Conservation (phyloP, 768 basidiomycete genomes). For the Pholiota molesta region DNA sequence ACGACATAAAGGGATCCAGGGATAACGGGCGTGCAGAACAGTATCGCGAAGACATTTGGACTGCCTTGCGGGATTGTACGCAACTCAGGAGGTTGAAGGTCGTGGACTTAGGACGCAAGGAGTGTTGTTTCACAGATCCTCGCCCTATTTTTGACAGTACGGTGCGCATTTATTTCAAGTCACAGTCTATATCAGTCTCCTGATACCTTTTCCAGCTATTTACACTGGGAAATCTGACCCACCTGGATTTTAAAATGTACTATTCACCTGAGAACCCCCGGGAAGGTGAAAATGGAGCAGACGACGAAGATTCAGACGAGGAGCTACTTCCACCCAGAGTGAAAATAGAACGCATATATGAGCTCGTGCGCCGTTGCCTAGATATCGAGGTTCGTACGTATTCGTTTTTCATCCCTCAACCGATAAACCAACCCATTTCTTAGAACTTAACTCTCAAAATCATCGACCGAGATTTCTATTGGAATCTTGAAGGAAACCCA, state of each 20-base stretch:
- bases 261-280: constrained; percentile 10
- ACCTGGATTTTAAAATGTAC: constrained; percentile 18
- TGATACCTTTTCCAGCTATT: constrained; percentile 14
- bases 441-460: constrained; percentile 17
- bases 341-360: constrained; percentile 15
- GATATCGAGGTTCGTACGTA: constrained; percentile 16
- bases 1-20: constrained; percentile 8
- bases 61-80: constrained; percentile 18
- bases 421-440: not conserved
- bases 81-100: constrained; percentile 17
- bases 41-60: constrained; percentile 24
- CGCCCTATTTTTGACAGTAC: constrained; percentile 22
- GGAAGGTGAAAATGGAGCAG: constrained; percentile 8
- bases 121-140: constrained; percentile 4
- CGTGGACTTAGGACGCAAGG: constrained; percentile 15
- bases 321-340: constrained; percentile 15
- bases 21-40: not conserved
- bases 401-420: not conserved
- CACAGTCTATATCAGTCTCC: no score
- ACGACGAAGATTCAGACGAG: constrained; percentile 11
- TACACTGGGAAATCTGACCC: constrained; percentile 18
- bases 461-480: constrained; percentile 15
- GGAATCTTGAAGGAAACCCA: constrained; percentile 12
- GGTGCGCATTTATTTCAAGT: constrained; percentile 6
- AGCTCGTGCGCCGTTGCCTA: constrained; percentile 16